phyloP scores from a whole-genome alignment of 257 asterid genomes.

The Nicotiana knightiana region DNA sequence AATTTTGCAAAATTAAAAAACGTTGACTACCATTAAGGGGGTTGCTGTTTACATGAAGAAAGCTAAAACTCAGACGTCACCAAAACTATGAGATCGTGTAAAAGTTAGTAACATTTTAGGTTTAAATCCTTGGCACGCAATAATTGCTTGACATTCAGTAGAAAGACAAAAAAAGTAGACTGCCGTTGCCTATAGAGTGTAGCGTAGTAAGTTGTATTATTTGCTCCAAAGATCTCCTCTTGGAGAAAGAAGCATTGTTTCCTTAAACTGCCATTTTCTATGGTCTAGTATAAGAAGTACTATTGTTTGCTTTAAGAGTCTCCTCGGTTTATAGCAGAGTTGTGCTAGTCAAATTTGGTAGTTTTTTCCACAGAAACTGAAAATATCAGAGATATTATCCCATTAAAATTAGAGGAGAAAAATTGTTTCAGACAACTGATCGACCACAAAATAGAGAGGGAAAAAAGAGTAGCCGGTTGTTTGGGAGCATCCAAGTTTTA shows the following conservation, averaged over 20 bases:
- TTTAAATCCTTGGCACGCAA: too few species aligned
- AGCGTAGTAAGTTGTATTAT: not conserved
- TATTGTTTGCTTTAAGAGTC: too few species aligned
- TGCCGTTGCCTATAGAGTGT: not conserved
- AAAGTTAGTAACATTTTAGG: not conserved
- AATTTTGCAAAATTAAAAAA: too few species aligned
- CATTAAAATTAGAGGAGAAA: too few species aligned
- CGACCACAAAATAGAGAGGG: too few species aligned
- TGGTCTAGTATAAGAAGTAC: too few species aligned
- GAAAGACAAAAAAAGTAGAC: not conserved
- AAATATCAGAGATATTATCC: not conserved
- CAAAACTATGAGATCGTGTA: not conserved
- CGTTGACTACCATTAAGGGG: not conserved
- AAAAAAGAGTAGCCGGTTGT: too few species aligned
- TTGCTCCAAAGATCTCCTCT: not conserved
- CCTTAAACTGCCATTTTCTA: not conserved
- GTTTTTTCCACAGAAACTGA: not conserved
- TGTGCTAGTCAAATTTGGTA: not conserved
- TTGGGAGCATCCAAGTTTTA: slow-evolving; percentile 7
- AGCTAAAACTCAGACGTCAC: not conserved
- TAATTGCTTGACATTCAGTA: too few species aligned
- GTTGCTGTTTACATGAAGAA: not conserved
- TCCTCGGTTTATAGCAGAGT: not conserved
- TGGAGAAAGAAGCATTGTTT: not conserved
- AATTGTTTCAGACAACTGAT: too few species aligned